A percentile compares a stretch with the other conserved stretches of the same genome.
phyloP scores from a whole-genome alignment of 108 stramenopile genomes.

The Cyclotella atomus region DNA sequence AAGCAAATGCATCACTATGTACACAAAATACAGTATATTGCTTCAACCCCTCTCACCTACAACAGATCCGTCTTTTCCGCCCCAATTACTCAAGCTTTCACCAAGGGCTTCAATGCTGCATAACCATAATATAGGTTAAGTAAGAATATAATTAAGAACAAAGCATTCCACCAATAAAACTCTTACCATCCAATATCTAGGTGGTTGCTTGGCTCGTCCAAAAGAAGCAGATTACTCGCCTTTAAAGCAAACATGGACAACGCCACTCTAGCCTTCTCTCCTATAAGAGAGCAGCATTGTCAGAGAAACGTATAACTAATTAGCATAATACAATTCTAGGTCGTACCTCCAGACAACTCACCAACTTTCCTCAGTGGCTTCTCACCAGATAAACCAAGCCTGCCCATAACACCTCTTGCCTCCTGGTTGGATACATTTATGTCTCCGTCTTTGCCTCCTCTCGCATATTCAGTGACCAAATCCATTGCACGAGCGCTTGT shows the following conservation, averaged over 20 bases:
- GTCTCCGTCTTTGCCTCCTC: conserved; percentile 68
- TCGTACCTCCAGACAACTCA: conserved; percentile 56
- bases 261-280: conserved; percentile 88
- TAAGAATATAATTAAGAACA: not conserved
- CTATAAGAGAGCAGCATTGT: conserved; percentile 10
- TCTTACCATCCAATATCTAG: conserved; percentile 58
- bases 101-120: conserved; percentile 78
- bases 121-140: not conserved
- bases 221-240: conserved; percentile 71
- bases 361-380: conserved; percentile 76
- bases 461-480: conserved; percentile 74
- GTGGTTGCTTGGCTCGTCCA: conserved; percentile 73
- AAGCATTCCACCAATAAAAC: too few species aligned
- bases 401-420: conserved; percentile 78
- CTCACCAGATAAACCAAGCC: conserved; percentile 80
- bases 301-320: not conserved
- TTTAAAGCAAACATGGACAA: conserved; percentile 85
- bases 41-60: too few species aligned
- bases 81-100: conserved; percentile 78
- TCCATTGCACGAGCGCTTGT: conserved; percentile 74
- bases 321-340: not conserved
- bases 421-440: conserved; percentile 78
- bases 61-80: conserved; percentile 77
- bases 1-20: too few species aligned
- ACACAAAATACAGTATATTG: too few species aligned